A percentile compares a stretch with the other conserved stretches of the same genome.
phyloP scores from a whole-genome alignment of 441 rosid species.

The Populus hybrid region DNA sequence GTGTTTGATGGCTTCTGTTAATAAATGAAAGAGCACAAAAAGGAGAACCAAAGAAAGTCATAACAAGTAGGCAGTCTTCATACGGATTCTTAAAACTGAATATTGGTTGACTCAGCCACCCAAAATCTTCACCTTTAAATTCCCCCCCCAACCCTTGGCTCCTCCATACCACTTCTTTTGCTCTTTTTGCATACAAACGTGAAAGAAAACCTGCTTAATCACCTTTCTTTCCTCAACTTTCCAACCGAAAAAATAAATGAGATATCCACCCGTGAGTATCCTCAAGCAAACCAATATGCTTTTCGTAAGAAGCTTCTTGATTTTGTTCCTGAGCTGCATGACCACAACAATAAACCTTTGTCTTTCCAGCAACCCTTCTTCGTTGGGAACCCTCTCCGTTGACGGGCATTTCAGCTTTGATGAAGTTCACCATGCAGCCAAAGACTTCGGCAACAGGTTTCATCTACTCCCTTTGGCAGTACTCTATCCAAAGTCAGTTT shows the following conservation, averaged over 20 bases:
- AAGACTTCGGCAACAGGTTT: constrained; percentile 78
- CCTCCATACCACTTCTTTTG: constrained; percentile 31
- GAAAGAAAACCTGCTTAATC: constrained; percentile 26
- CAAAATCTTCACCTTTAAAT: constrained; percentile 44
- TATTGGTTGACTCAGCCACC: constrained; percentile 59
- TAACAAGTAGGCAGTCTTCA: constrained; percentile 61
- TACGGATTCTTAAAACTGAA: constrained; percentile 54
- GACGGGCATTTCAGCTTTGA: constrained; percentile 70
- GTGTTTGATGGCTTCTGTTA: constrained; percentile 47
- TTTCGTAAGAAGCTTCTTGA: constrained; percentile 47
- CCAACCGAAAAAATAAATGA: constrained; percentile 33
- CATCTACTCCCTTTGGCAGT: constrained; percentile 70
- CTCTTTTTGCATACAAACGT: constrained; percentile 20
- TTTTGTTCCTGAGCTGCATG: constrained; percentile 62
- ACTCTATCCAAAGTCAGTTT: constrained; percentile 71
- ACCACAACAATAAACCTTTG: constrained; percentile 56
- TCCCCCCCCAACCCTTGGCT: constrained; percentile 33
- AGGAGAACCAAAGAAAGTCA: constrained; percentile 37
- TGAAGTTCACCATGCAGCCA: constrained; percentile 68
- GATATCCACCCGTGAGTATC: constrained; percentile 35
- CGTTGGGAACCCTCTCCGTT: constrained; percentile 52
- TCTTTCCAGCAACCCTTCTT: constrained; percentile 58
- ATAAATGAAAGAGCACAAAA: constrained; percentile 31
- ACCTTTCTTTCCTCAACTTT: constrained; percentile 25
- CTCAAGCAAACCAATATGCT: constrained; percentile 45